phyloP scores from a whole-genome alignment of 306 rosid species.

The Sesbania bispinosa region DNA sequence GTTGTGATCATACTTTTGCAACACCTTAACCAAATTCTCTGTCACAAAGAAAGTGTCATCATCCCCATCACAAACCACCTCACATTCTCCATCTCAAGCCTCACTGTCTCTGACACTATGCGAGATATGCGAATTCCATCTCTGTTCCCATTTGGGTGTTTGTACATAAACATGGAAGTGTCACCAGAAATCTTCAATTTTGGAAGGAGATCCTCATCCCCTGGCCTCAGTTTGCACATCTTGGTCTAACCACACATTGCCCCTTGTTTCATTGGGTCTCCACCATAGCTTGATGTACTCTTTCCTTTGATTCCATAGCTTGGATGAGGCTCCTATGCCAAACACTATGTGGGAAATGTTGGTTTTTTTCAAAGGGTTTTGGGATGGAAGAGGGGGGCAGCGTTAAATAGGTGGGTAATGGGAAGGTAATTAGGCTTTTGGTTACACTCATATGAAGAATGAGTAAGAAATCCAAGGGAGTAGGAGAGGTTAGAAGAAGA shows the following conservation, averaged over 20 bases:
- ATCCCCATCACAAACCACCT: slow-evolving; percentile 56
- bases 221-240: slow-evolving; percentile 13
- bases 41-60: slow-evolving; percentile 64
- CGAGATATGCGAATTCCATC: slow-evolving; percentile 52
- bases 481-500: slow-evolving; percentile 34
- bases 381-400: neutral
- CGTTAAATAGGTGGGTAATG: neutral
- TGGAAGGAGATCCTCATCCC: slow-evolving; percentile 30
- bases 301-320: slow-evolving; percentile 54
- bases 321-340: slow-evolving; percentile 60
- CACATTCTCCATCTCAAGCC: slow-evolving; percentile 25
- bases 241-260: slow-evolving; percentile 57
- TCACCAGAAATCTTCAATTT: slow-evolving; percentile 41
- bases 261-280: slow-evolving; percentile 51
- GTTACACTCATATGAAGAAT: slow-evolving; percentile 21
- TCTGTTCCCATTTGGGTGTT: slow-evolving; percentile 35
- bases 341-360: slow-evolving; percentile 63
- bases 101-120: slow-evolving; percentile 35
- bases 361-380: slow-evolving; percentile 23
- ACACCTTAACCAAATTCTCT: slow-evolving; percentile 54
- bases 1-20: slow-evolving; percentile 55
- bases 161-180: slow-evolving; percentile 39
- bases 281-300: slow-evolving; percentile 68
- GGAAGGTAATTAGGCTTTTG: neutral
- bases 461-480: slow-evolving; percentile 27